phyloP scores from a whole-genome alignment of 2,329 filamentous ascomycete genomes.

The Achaetomium macrosporum region DNA sequence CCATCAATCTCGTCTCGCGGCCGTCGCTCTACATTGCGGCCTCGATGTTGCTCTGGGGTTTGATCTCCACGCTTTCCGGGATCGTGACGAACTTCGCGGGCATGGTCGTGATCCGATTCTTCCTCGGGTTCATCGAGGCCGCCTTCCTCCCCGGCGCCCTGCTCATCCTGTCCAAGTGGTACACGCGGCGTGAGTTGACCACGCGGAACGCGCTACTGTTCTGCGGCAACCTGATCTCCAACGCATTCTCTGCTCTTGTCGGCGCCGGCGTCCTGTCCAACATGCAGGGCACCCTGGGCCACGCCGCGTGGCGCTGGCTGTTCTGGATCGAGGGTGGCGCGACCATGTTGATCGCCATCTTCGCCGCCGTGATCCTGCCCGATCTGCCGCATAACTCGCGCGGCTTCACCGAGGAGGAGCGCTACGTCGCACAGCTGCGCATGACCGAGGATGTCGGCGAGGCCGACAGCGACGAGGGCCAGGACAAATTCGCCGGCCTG shows the following conservation, averaged over 20 bases:
- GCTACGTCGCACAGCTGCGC: conserved; percentile 47
- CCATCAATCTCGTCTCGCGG: conserved; percentile 48
- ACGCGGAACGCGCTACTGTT: conserved; percentile 52
- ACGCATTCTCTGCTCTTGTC: conserved; percentile 54
- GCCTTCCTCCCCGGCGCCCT: conserved; percentile 60
- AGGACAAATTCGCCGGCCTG: conserved; percentile 47
- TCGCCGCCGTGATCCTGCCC: conserved; percentile 44
- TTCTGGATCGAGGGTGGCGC: conserved; percentile 54
- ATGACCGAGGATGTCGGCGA: conserved; percentile 55
- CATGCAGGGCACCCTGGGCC: conserved; percentile 49
- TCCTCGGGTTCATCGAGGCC: conserved; percentile 57
- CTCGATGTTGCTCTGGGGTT: conserved; percentile 53
- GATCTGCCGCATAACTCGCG: conserved; percentile 51
- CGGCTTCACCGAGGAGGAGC: conserved; percentile 56
- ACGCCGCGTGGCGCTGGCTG: conserved; percentile 56
- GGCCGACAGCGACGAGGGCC: conserved; percentile 47
- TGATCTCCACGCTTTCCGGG: conserved; percentile 53
- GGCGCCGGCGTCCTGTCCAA: conserved; percentile 54
- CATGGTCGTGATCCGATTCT: conserved; percentile 52
- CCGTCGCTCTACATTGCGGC: conserved; percentile 46
- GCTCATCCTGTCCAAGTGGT: conserved; percentile 61
- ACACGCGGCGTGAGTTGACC: conserved; percentile 54
- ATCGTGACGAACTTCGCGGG: conserved; percentile 46
- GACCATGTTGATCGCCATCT: conserved; percentile 45
- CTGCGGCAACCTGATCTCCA: conserved; percentile 54